These are phyloP conservation scores for Pseudozyma tsukubaensis DNA, from an alignment of 1,284 basidiomycete species.

Conservation along the genomic window DNA sequence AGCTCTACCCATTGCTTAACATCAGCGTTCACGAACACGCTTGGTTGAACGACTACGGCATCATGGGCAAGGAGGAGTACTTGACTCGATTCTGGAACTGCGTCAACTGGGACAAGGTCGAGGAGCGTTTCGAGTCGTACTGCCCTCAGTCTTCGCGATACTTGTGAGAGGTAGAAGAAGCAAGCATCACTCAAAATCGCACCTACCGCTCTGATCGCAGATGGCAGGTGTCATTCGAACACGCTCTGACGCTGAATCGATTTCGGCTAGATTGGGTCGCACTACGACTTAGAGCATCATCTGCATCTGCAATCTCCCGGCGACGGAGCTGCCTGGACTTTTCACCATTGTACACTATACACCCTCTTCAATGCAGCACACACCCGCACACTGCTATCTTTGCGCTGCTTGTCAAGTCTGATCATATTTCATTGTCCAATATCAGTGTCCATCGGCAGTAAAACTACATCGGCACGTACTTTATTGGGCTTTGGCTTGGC, in stretches of 20 bases:
- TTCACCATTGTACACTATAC: constrained; percentile 36
- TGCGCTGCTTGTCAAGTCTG: neutral
- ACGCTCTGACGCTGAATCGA: too few relatives aligned
- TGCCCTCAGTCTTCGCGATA: constrained; percentile 39
- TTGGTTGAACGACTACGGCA: constrained; percentile 88
- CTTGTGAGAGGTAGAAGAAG: constrained; percentile 4
- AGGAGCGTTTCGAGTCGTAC: constrained; percentile 50
- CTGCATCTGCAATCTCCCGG: too few relatives aligned
- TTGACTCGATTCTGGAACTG: constrained; percentile 88
- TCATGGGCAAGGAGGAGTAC: constrained; percentile 94
- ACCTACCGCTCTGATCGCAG: too few relatives aligned
- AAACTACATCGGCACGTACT: neutral
- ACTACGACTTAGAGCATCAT: too few relatives aligned
- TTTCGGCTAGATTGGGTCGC: too few relatives aligned
- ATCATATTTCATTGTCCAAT: constrained; percentile 1
- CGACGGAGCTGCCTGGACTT: neutral
- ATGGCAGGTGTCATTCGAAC: too few relatives aligned
- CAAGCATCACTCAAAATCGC: neutral
- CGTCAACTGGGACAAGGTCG: constrained; percentile 79
- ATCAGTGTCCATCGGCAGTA: too few relatives aligned
- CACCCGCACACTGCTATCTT: neutral
- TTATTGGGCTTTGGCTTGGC: neutral
- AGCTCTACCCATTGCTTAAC: constrained; percentile 83
- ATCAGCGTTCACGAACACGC: constrained; percentile 89
- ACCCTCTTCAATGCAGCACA: constrained; percentile 19